These are phyloP conservation scores for Malus hybrid DNA, from an alignment of 331 rosid genomes.

Conservation along the genomic window DNA sequence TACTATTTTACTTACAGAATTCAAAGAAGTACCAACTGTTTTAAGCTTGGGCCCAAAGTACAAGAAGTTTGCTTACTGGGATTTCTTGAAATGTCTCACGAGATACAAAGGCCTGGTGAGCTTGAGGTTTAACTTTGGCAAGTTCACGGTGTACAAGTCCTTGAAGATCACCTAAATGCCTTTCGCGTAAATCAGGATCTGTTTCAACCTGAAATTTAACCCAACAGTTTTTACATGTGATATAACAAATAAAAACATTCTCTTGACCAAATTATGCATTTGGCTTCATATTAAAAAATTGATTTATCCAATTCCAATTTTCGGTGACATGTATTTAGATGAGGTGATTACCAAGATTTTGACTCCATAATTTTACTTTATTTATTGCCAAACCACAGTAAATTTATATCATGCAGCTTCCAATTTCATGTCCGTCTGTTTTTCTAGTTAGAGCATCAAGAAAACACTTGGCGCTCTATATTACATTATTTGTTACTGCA, in stretches of 20 bases:
- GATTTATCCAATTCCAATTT: background rate
- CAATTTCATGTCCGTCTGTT: too few species aligned
- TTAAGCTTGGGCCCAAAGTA: background rate
- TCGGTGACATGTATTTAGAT: background rate
- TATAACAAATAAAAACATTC: background rate
- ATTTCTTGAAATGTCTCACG: constrained; percentile 46
- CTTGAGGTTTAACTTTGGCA: constrained; percentile 32
- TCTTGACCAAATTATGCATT: background rate
- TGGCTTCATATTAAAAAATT: background rate
- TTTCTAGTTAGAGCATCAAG: background rate
- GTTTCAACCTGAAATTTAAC: constrained; percentile 49
- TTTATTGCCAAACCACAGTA: background rate
- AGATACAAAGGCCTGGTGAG: constrained; percentile 46
- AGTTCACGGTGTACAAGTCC: constrained; percentile 48
- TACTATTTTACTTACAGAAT: background rate
- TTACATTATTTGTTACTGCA: background rate
- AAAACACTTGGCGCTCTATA: background rate
- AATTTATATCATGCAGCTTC: too few species aligned
- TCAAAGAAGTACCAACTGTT: background rate
- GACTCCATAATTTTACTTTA: background rate
- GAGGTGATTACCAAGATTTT: background rate
- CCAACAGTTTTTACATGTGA: background rate
- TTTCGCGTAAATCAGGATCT: constrained; percentile 68
- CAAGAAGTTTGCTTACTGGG: constrained; percentile 49
- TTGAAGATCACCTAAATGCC: constrained; percentile 87